Percentiles rank a stretch among this genome's conserved stretches.
Conservation (phyloP, 108 stramenopile genomes). For the Aurantiochytrium sp. region DNA sequence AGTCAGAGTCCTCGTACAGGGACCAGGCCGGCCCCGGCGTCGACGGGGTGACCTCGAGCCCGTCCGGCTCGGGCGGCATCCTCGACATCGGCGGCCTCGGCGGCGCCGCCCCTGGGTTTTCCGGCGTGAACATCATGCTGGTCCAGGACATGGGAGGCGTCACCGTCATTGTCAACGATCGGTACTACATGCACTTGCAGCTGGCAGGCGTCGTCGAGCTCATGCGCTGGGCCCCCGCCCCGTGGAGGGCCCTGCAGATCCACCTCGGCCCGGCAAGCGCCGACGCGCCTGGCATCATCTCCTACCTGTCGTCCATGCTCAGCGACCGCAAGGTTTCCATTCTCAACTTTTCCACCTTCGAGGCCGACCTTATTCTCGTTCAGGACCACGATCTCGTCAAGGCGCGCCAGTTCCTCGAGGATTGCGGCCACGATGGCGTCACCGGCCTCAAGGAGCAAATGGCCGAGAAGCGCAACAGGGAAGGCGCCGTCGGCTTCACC, state of each 20-base stretch:
- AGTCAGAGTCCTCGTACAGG: neutral
- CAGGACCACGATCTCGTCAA: neutral
- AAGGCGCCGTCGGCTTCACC: neutral
- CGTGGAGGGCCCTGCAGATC: slow-evolving; percentile 1
- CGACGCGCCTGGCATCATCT: slow-evolving; percentile 18
- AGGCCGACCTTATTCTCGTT: slow-evolving; percentile 16
- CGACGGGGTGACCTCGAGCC: neutral
- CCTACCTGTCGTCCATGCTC: slow-evolving; percentile 16
- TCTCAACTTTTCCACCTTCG: slow-evolving; percentile 27
- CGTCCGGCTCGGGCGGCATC: neutral
- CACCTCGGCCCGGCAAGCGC: slow-evolving; percentile 17
- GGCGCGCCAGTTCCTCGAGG: neutral
- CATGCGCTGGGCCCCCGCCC: slow-evolving; percentile 23
- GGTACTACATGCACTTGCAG: neutral
- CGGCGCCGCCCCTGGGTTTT: neutral
- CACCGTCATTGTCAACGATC: neutral
- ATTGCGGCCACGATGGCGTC: neutral
- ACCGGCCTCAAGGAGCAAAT: slow-evolving; percentile 21
- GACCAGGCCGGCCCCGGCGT: neutral
- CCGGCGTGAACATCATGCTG: slow-evolving; percentile 13
- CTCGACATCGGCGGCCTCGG: neutral
- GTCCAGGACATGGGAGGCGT: slow-evolving; percentile 22
- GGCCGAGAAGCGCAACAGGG: neutral
- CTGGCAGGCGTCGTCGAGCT: neutral
- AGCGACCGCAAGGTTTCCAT: neutral